Evolutionary conservation across 805 yeast genomes (phyloP), one percentile per base, ranked within the genome.

Genomic region (Suhomyces kilbournensis): DNA sequence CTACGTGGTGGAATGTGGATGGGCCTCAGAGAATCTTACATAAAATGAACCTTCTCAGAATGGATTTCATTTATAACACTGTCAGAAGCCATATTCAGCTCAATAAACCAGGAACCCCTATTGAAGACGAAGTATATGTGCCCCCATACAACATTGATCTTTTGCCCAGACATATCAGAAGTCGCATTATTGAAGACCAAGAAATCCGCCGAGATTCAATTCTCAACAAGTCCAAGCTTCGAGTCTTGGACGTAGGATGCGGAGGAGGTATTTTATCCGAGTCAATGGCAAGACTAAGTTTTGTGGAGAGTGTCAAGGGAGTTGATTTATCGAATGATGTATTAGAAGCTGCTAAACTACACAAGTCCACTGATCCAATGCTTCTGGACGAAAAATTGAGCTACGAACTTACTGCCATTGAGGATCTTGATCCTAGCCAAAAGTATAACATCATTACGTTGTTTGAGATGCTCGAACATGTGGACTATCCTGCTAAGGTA

Each of bases 241-340:
- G 68, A 14, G 91, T 84, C 0, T 71, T 94, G 51, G 99, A 94
- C 65, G 84, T 94, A 49, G 99, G 99, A 1, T 94, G 99, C 67
- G 99, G 99, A 17, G 99, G 99, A n/a, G 99, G 99, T 0, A 85
- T 94, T 23, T 72, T 94, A 17, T 75, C 92, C 4, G 99, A 94
- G 65, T 85, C 93, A 0, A 68, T 94, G 63, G 97, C 96, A 0
- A 75, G 99, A 58, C 70, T 88, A 59, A 79, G 80, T 4, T 79
- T 80, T 53, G 82, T 90, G 3, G 65, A 75, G 9, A 64, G 72
- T 1, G 97, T 94, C 4, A 77, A 74, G 47, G 99, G 96, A 2
- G 81, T 93, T 44, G 99, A 94, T 69, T 76, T 93, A 62, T 88
- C 97, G 0, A 77, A 80, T 0, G 96, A 90, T 43, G 97, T 92